phyloP scores from a whole-genome alignment of 495 filamentous ascomycete genomes.

The Glonium stellatum region DNA sequence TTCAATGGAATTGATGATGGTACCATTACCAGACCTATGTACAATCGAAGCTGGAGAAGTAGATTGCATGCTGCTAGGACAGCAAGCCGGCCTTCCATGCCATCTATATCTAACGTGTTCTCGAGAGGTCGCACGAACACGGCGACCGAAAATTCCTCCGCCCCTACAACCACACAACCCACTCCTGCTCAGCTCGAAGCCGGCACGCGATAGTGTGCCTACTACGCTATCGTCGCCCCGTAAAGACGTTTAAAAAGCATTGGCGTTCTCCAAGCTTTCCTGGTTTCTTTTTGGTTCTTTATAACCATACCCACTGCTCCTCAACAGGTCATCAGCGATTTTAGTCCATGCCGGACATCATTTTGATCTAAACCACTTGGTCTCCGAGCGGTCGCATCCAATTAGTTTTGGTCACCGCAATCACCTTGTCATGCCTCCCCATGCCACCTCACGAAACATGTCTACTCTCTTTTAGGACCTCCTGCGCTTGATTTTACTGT shows the following conservation, averaged over 20 bases:
- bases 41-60: constrained; percentile 7
- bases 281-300: background rate
- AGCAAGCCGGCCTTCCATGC: constrained; percentile 2
- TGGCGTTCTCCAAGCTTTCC: background rate
- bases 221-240: background rate
- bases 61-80: constrained; percentile 2
- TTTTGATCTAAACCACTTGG: background rate
- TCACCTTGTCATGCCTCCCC: background rate
- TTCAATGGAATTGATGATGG: background rate
- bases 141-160: constrained; percentile 2
- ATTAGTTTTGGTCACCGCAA: background rate
- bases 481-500: background rate
- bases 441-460: background rate
- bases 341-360: background rate
- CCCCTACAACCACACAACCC: background rate
- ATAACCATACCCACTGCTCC: background rate
- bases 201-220: constrained; percentile 18
- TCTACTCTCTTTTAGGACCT: background rate
- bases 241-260: background rate
- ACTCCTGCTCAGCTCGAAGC: constrained; percentile 30
- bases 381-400: background rate
- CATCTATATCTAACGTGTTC: constrained; percentile 8
- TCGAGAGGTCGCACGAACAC: constrained; percentile 13
- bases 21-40: background rate
- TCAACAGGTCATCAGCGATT: background rate